Evolutionary conservation across 495 filamentous ascomycete genomes (phyloP).

Genomic region (Bacidia gigantensis): DNA sequence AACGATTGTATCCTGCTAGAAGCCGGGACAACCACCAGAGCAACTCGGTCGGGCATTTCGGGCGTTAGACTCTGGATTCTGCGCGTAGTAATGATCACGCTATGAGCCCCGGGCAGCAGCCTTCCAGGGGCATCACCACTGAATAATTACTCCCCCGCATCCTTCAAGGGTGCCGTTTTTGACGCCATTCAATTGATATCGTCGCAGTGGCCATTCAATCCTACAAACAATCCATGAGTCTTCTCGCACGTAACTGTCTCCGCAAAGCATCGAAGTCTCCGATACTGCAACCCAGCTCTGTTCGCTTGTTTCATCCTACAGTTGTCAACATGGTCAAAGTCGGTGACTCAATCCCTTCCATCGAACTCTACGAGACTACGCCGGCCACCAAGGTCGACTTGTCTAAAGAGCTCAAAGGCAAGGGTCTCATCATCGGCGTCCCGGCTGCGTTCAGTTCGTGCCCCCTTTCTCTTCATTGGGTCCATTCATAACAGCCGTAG

Average conservation of each 20-base stretch:
- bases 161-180: too few relatives aligned
- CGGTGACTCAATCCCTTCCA: conserved; percentile 50
- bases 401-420: conserved; percentile 54
- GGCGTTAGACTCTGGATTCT: too few relatives aligned
- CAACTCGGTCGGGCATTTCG: too few relatives aligned
- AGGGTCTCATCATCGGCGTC: conserved; percentile 75
- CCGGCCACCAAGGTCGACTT: conserved; percentile 81
- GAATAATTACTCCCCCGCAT: too few relatives aligned
- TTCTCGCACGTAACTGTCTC: not conserved
- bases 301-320: conserved; percentile 11
- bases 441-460: conserved; percentile 74
- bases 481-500: conserved; percentile 14
- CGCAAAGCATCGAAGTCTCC: conserved; percentile 3
- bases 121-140: too few relatives aligned
- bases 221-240: conserved; percentile 11
- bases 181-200: too few relatives aligned
- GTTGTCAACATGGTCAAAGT: conserved; percentile 37
- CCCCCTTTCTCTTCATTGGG: not conserved
- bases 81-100: too few relatives aligned
- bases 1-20: too few relatives aligned
- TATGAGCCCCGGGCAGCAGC: too few relatives aligned
- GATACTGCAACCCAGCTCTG: not conserved
- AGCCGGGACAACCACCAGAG: too few relatives aligned
- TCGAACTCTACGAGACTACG: conserved; percentile 44
- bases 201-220: too few relatives aligned